Evolutionary conservation across 441 rosid genomes (phyloP).

Genomic region (Macaranga tanarius): DNA sequence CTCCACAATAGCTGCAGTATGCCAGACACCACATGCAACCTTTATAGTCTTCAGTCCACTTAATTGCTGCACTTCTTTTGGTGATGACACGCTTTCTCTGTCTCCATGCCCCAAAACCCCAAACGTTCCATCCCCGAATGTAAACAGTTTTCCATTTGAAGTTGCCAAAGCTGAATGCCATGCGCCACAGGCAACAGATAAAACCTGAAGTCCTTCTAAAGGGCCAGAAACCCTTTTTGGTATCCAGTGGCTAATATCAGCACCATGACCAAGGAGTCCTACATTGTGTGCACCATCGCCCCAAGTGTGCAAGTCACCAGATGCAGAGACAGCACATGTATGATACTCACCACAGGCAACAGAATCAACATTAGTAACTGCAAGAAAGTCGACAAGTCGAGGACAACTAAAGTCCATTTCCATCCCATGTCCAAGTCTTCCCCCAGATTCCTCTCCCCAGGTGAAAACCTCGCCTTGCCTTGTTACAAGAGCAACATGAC

Average conservation of each 20-base stretch:
- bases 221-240: slow-evolving; percentile 85
- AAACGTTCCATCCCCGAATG: slow-evolving; percentile 87
- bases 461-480: slow-evolving; percentile 96
- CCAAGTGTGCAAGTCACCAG: slow-evolving; percentile 86
- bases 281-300: slow-evolving; percentile 87
- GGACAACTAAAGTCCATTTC: slow-evolving; percentile 68
- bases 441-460: slow-evolving; percentile 96
- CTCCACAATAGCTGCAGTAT: slow-evolving; percentile 91
- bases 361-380: slow-evolving; percentile 66
- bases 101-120: slow-evolving; percentile 87
- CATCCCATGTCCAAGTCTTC: slow-evolving; percentile 89
- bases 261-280: slow-evolving; percentile 90
- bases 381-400: slow-evolving; percentile 73
- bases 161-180: slow-evolving; percentile 94
- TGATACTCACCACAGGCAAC: slow-evolving; percentile 86
- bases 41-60: slow-evolving; percentile 72
- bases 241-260: slow-evolving; percentile 83
- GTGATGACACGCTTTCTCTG: slow-evolving; percentile 58
- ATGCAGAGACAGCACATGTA: slow-evolving; percentile 70
- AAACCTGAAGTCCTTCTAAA: slow-evolving; percentile 81
- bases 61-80: slow-evolving; percentile 69
- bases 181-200: slow-evolving; percentile 80
- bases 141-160: slow-evolving; percentile 69
- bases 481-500: slow-evolving; percentile 80
- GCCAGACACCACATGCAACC: slow-evolving; percentile 95